A percentile compares a stretch with the other conserved stretches of the same genome.
Conservation (phyloP, 1,284 basidiomycete genomes). For the Tilletiopsis washingtonensis region DNA sequence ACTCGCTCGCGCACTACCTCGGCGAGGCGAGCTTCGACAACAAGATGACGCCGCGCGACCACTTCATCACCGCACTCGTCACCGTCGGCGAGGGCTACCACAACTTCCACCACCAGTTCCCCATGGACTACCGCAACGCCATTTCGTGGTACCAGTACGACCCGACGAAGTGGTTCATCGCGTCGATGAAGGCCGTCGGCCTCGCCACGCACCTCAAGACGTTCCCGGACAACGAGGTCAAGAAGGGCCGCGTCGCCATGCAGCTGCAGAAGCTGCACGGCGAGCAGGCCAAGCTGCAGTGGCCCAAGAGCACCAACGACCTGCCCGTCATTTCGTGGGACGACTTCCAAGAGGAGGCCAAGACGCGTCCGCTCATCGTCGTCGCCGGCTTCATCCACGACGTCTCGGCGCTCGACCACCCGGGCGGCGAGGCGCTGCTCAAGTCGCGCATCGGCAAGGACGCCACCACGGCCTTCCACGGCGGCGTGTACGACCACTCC, state of each 20-base stretch:
- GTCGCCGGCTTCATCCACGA: conserved; percentile 46
- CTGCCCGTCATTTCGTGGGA: conserved; percentile 47
- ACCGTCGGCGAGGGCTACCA: conserved; percentile 46
- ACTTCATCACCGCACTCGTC: conserved; percentile 43
- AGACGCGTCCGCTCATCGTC: conserved; percentile 40
- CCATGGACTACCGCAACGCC: conserved; percentile 47
- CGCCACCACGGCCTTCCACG: conserved; percentile 43
- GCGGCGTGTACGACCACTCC: conserved; percentile 45
- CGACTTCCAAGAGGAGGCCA: conserved; percentile 41
- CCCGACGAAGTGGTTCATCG: conserved; percentile 47
- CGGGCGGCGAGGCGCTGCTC: conserved; percentile 40
- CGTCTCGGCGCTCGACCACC: conserved; percentile 42
- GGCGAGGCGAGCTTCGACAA: conserved; percentile 45
- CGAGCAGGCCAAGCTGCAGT: conserved; percentile 23
- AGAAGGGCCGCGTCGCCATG: conserved; percentile 44
- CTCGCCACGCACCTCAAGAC: conserved; percentile 43
- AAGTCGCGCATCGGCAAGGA: conserved; percentile 41
- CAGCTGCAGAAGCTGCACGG: conserved; percentile 37
- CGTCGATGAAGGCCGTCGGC: conserved; percentile 29
- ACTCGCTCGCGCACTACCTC: conserved; percentile 46
- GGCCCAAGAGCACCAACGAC: conserved; percentile 34
- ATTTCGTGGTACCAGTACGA: conserved; percentile 46
- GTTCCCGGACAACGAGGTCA: conserved; percentile 47
- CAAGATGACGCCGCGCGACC: conserved; percentile 46
- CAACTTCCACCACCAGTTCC: conserved; percentile 48